Evolutionary conservation across 768 basidiomycete genomes (phyloP).

Genomic region (Suillus alpinus): DNA sequence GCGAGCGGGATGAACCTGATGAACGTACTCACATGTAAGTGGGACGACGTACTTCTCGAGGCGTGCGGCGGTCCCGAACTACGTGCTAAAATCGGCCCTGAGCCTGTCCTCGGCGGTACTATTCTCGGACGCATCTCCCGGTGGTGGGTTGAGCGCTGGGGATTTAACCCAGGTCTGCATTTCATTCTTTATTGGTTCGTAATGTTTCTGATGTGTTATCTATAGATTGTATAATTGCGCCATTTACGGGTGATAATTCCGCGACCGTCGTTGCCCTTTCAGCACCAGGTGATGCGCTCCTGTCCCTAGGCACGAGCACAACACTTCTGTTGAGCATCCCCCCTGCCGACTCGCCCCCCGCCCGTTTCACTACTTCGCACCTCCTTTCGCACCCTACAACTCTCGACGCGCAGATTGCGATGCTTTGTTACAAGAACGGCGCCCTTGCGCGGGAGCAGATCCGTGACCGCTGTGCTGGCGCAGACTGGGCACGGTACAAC

Average conservation of each 20-base stretch:
- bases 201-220: background rate
- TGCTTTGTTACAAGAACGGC: constrained; percentile 92
- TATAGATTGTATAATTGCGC: constrained; percentile 72
- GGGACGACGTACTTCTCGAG: constrained; percentile 66
- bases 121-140: constrained; percentile 59
- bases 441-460: constrained; percentile 79
- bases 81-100: constrained; percentile 66
- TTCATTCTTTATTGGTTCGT: background rate
- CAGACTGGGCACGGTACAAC: constrained; percentile 71
- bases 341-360: constrained; percentile 58
- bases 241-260: constrained; percentile 90
- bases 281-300: constrained; percentile 75
- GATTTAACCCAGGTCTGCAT: constrained; percentile 58
- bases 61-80: constrained; percentile 69
- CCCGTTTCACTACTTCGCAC: constrained; percentile 72
- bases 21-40: constrained; percentile 69
- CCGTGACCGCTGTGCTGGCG: constrained; percentile 58
- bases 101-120: constrained; percentile 72
- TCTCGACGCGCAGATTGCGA: constrained; percentile 69
- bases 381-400: constrained; percentile 69
- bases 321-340: constrained; percentile 80
- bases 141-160: constrained; percentile 78
- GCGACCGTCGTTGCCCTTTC: constrained; percentile 76
- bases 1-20: constrained; percentile 91
- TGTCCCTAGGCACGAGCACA: constrained; percentile 87